Conservation (phyloP, 2,329 filamentous ascomycete species). For the Beauveria rudraprayagi region DNA sequence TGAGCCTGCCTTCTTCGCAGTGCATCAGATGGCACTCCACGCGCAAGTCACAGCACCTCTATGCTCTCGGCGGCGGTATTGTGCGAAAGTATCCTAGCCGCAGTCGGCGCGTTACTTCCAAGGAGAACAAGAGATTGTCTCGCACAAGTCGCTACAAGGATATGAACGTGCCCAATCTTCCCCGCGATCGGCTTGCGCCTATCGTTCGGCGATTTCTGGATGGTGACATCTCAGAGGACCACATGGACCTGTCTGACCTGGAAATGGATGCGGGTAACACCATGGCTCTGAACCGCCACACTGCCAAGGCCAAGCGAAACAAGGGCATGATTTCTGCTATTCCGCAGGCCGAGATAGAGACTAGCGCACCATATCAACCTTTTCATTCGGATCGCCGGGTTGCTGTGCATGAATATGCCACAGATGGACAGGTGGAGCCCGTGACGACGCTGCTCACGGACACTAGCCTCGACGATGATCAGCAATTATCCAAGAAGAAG, state of each 20-base stretch:
- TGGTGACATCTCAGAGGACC: slow-evolving; percentile 44
- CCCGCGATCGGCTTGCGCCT: slow-evolving; percentile 51
- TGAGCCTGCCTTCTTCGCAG: slow-evolving; percentile 44
- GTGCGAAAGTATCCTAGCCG: slow-evolving; percentile 59
- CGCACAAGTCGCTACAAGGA: slow-evolving; percentile 56
- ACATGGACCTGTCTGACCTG: slow-evolving; percentile 44
- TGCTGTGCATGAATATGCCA: slow-evolving; percentile 59
- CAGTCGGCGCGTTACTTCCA: slow-evolving; percentile 45
- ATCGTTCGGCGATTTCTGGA: slow-evolving; percentile 47
- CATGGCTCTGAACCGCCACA: slow-evolving; percentile 38
- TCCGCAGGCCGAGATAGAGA: slow-evolving; percentile 81
- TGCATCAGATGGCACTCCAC: slow-evolving; percentile 60
- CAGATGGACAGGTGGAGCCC: slow-evolving; percentile 26
- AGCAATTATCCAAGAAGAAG: slow-evolving; percentile 29
- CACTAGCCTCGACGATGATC: slow-evolving; percentile 32
- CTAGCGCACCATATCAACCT: slow-evolving; percentile 88
- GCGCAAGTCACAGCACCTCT: slow-evolving; percentile 54
- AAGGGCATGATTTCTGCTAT: slow-evolving; percentile 54
- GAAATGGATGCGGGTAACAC: slow-evolving; percentile 48
- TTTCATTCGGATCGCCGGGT: slow-evolving; percentile 90
- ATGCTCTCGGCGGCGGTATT: slow-evolving; percentile 56
- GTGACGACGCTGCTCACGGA: slow-evolving; percentile 34
- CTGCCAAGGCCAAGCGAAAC: slow-evolving; percentile 28
- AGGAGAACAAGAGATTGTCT: slow-evolving; percentile 42
- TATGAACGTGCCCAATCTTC: slow-evolving; percentile 55